phyloP scores from a whole-genome alignment of 2,329 filamentous ascomycete genomes.

The Sporothrix dimorphospora region DNA sequence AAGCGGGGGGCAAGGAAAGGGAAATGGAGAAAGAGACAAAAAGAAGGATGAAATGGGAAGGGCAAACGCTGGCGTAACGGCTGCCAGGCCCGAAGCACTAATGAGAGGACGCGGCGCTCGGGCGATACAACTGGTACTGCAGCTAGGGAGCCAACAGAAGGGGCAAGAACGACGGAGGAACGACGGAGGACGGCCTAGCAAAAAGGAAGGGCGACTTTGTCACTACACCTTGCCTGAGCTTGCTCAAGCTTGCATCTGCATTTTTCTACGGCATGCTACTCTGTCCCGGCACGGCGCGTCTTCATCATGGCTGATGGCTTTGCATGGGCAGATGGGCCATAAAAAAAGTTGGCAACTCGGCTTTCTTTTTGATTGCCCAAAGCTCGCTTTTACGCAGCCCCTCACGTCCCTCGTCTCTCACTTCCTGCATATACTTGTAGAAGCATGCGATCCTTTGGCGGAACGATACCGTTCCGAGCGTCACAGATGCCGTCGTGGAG shows the following conservation, averaged over 20 bases:
- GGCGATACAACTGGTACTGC: no score
- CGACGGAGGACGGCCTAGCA: background rate
- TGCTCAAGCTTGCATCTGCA: background rate
- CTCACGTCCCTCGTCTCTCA: background rate
- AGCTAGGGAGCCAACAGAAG: no score
- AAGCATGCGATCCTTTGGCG: background rate
- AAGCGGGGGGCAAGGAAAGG: background rate
- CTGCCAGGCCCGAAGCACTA: no score
- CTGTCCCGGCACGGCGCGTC: background rate
- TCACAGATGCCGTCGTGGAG: background rate
- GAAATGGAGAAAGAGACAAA: background rate
- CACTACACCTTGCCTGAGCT: background rate
- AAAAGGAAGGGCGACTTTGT: slow-evolving; percentile 5
- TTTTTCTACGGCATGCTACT: no score
- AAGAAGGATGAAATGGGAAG: background rate
- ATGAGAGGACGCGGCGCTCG: no score
- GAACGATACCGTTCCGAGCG: background rate
- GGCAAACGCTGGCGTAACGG: background rate
- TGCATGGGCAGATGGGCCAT: background rate
- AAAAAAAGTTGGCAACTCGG: background rate
- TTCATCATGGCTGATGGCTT: background rate
- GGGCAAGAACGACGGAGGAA: background rate
- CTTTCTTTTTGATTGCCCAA: background rate
- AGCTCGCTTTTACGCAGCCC: background rate
- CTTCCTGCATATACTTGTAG: background rate